Evolutionary conservation across 495 filamentous ascomycete species (phyloP), one percentile per base, ranked within the genome.

Genomic region (Hypomontagnella monticulosa): DNA sequence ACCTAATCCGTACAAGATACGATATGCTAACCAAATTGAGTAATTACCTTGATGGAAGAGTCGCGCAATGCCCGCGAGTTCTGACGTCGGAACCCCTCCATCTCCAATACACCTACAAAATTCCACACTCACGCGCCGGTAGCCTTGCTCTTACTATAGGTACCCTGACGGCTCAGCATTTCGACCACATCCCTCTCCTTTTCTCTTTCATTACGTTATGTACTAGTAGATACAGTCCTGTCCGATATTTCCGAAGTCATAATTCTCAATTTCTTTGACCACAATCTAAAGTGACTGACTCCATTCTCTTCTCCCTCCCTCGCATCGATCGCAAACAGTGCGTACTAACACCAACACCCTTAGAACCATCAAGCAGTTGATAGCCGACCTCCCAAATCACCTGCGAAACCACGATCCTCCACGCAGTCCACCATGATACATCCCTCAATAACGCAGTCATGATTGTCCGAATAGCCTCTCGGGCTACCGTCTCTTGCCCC

Each of bases 71-170:
- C 16, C 33, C n/a, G 33, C 10, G 7, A 20, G 4, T 41, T 66
- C 62, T 66, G 62, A 66, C 62, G 62, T 66, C 32, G 53, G 46
- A 61, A 43, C 64, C 64, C 64, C 64, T 62, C 58, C 58, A 62
- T 53, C 48, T 11, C 18, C 23, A 6, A 27, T 27, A 27, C 23
- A 27, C 23, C 23, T 27, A 27, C 23, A 27, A 27, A 27, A 27
- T 27, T 27, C 2, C 23, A 27, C 23, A 27, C 3, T 27, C 23
- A 3, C 23, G 23, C 23, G 23, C 23, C 23, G 23, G 23, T 27
- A 27, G 23, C 23, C 23, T 27, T 6, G 6, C 23, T 27, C 23
- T 3, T 6, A 27, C 3, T 27, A 27, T 27, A 27, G 6, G 6
- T 27, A 27, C 23, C 23, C 6, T 27, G 23, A 27, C 23, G 23